Base-by-base conservation (phyloP, 257 asterid species). In the Fraxinus excelsior region DNA sequence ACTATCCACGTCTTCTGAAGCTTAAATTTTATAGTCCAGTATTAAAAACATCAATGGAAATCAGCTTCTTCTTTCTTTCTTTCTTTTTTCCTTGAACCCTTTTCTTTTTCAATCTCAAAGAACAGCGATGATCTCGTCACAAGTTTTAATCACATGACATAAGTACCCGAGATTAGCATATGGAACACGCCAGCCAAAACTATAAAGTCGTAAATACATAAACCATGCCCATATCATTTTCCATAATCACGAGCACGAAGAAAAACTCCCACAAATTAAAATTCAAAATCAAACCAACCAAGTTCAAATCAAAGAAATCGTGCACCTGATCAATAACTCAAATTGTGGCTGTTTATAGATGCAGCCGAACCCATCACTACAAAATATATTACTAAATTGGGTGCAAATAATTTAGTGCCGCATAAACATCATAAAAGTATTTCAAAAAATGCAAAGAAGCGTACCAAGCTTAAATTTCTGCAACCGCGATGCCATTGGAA, bases 401-500 rank as follows among this genome's bases (percentile, higher is more conserved):
- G 29, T 23, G 4, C 25, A 53, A 46, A 44, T 5, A 18, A 73
- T 16, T 9, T 23, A 13, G 7, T 25, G 28, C 9, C 28, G 19
- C 77, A 73, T 9, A 18, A 13, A 18, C n/a, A 23, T 23, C 31
- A 34, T 9, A 16, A 40, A 1, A 23, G 46, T 40, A 40, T 40
- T 10, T 40, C 46, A 32, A 23, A 11, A 29, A n/a, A 25, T 0
- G 62, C 56, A 21, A 66, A 51, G 69, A 2, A 13, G 42, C 32
- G 32, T 13, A 13, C 19, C 19, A 46, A 46, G 81, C 46, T 70
- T 82, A 85, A 84, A 60, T 80, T 87, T 64, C 81, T 77, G 21
- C 72, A 66, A 75, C 81, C 79, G 80, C 71, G 79, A 71, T 76
- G 90, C 85, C 87, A 83, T 60, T 73, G 79, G 62, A 84, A 74